Evolutionary conservation across 1,139 yeast genomes (phyloP).

Genomic region (Magnusiomyces suaveolens): DNA sequence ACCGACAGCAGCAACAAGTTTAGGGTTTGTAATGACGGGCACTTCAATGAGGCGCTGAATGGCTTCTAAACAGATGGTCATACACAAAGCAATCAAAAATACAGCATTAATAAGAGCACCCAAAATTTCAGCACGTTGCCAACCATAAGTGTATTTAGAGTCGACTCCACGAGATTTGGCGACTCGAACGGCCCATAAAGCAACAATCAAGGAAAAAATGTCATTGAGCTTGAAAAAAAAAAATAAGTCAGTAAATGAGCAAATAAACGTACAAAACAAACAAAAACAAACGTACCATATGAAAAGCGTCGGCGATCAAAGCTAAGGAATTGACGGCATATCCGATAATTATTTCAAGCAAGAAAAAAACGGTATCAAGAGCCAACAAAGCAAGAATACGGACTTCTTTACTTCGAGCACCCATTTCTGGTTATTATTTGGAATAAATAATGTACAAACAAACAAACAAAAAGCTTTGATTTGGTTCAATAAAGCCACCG

Average conservation of each 20-base stretch:
- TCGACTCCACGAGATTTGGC: slow-evolving; percentile 78
- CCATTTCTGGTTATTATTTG: neutral
- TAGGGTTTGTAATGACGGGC: slow-evolving; percentile 67
- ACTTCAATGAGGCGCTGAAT: slow-evolving; percentile 80
- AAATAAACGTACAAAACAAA: neutral
- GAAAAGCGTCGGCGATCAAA: slow-evolving; percentile 90
- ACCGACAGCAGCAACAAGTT: slow-evolving; percentile 74
- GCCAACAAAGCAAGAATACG: slow-evolving; percentile 64
- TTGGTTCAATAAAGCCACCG: too few species aligned
- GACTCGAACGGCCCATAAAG: slow-evolving; percentile 92
- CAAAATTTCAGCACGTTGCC: slow-evolving; percentile 92
- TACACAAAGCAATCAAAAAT: slow-evolving; percentile 80
- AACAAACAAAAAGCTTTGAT: too few species aligned
- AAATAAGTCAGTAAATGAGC: neutral
- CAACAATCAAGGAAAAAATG: slow-evolving; percentile 78
- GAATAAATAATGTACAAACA: too few species aligned
- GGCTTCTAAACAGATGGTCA: slow-evolving; percentile 87
- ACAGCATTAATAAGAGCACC: slow-evolving; percentile 96
- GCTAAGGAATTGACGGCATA: slow-evolving; percentile 89
- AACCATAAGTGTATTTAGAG: slow-evolving; percentile 84
- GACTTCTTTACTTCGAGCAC: slow-evolving; percentile 46
- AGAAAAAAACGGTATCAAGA: slow-evolving; percentile 74
- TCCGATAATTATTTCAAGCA: slow-evolving; percentile 71
- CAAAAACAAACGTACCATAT: slow-evolving; percentile 43
- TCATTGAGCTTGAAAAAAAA: slow-evolving; percentile 49